phyloP scores from a whole-genome alignment of 306 rosid genomes.

The Ochetophila trinervis region DNA sequence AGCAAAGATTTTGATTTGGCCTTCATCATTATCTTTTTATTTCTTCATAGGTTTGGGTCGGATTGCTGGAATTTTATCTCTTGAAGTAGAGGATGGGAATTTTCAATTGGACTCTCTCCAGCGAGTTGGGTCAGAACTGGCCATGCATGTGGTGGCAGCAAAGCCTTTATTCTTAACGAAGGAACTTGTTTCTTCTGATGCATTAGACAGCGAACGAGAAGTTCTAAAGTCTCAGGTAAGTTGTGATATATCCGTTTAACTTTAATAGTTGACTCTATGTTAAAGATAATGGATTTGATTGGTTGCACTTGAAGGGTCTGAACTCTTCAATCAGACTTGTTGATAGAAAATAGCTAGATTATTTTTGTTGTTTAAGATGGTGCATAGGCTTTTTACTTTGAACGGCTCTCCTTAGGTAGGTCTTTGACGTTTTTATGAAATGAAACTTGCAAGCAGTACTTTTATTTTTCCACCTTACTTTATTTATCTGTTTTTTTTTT shows the following conservation, averaged over 20 bases:
- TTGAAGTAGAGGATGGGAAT: slow-evolving; percentile 62
- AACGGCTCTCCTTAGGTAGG: not conserved
- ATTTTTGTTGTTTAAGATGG: not conserved
- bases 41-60: slow-evolving; percentile 76
- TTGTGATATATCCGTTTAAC: slow-evolving; percentile 11
- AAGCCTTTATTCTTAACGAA: slow-evolving; percentile 83
- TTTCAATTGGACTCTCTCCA: slow-evolving; percentile 58
- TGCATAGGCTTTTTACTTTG: not conserved
- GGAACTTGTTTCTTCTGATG: slow-evolving; percentile 79
- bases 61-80: slow-evolving; percentile 87
- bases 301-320: too few species aligned
- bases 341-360: not conserved
- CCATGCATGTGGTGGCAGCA: slow-evolving; percentile 93
- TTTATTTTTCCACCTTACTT: too few species aligned
- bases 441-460: too few species aligned
- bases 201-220: slow-evolving; percentile 71
- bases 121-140: slow-evolving; percentile 81
- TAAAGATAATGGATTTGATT: not conserved
- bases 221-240: slow-evolving; percentile 89
- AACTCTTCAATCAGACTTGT: too few species aligned
- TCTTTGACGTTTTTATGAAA: not conserved
- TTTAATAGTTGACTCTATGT: slow-evolving; percentile 1
- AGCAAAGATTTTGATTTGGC: slow-evolving; percentile 8
- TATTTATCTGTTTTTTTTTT: too few species aligned
- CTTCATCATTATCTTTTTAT: slow-evolving; percentile 5